phyloP scores from a whole-genome alignment of 108 stramenopile genomes.

The Cyclotella sp. region DNA sequence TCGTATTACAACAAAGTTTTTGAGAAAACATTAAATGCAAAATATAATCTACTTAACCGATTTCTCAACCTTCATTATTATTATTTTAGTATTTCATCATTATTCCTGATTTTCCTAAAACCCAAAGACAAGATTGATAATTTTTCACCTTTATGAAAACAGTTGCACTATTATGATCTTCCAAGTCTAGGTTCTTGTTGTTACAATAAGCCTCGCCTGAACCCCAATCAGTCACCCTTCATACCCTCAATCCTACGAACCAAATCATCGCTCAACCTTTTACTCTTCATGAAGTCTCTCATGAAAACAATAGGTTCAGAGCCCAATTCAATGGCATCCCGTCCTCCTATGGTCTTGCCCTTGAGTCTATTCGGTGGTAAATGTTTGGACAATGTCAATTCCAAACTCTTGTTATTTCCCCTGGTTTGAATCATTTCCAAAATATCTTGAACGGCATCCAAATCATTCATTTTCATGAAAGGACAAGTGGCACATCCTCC shows the following conservation, averaged over 20 bases:
- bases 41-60: no score
- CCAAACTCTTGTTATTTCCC: slow-evolving; percentile 15
- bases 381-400: slow-evolving; percentile 36
- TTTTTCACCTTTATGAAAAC: no score
- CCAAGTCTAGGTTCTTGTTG: no score
- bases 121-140: no score
- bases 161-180: no score
- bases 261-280: slow-evolving; percentile 66
- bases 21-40: no score
- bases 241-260: slow-evolving; percentile 63
- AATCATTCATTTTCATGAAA: slow-evolving; percentile 98
- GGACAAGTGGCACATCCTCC: slow-evolving; percentile 98
- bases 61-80: no score
- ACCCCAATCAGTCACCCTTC: no score
- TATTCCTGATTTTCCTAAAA: no score
- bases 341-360: slow-evolving; percentile 79
- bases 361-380: slow-evolving; percentile 77
- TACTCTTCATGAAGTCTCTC: slow-evolving; percentile 86
- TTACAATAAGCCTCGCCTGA: no score
- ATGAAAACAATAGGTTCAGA: slow-evolving; percentile 91
- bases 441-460: slow-evolving; percentile 89
- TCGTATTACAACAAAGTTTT: no score
- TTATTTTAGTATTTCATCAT: no score
- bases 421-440: slow-evolving; percentile 57
- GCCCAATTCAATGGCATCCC: slow-evolving; percentile 82